Base-by-base conservation (phyloP, 306 rosid species). In the Sindora glabra region DNA sequence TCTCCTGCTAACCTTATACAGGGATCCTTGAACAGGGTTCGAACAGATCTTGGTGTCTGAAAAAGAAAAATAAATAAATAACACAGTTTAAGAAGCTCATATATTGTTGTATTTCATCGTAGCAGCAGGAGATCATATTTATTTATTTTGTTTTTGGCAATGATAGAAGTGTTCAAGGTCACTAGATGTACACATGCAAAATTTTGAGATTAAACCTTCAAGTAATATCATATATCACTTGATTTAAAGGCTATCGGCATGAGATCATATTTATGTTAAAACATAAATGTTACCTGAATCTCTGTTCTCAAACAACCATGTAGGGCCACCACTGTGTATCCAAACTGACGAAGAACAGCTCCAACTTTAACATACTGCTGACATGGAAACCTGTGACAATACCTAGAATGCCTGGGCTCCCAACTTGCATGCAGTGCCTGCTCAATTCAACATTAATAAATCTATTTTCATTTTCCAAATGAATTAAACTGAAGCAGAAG, bases 381-480 rank as follows among this genome's bases (percentile, higher is more conserved):
- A 79, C 95, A 88, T 59, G 98, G 98, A 62, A 83, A 72, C 56
- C 62, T 81, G 51, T 83, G 72, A 53, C 96, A 92, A 51, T 90
- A 82, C 55, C 85, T 76, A 1, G 95, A 80, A 68, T 92, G 98
- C 70, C 98, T 88, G 7, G 98, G 96, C 70, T 92, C 98, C 98
- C 96, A 92, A 69, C 96, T 92, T 74, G 98, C 94, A 66, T 88
- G 75, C 21, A 83, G 65, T 45, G 98, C 98, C 98, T 91, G 61
- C 34, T 25, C 75, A 67, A 42, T 63, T 60, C 68, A 59, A 21
- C 38, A 26, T 22, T 8, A 23, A 26, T 53, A 59, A 34, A 51
- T 41, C 9, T 40, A 29, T 17, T 40, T 14, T 15, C 19, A 9
- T 21, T 45, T 48, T 33, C 39, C 33, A 22, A 36, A 10, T 68